Evolutionary conservation across 495 filamentous ascomycete species (phyloP), one percentile per base, ranked within the genome.

Genomic region (Monascus purpureus): DNA sequence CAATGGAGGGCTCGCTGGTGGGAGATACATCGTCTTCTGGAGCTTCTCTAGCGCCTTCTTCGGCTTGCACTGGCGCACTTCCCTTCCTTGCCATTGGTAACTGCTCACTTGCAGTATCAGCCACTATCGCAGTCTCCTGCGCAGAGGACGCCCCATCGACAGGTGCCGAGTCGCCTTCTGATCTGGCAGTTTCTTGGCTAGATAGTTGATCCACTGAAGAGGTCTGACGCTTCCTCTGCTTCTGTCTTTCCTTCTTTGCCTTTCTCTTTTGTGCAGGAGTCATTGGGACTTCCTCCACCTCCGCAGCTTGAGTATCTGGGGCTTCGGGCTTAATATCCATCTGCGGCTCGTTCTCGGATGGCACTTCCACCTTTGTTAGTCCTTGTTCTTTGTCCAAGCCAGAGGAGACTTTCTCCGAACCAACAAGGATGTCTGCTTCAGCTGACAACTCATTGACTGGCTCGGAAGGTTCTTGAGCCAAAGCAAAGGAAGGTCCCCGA

Each of bases 231-330:
- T 55, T 53, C 24, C 42, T 47, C 36, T 50, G n/a, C n/a, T n/a
- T n/a, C n/a, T n/a, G n/a, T n/a, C n/a, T 60, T 26, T 56, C 56
- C 37, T 63, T 61, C 35, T 55, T 57, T 12, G 51, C 57, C 31
- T 57, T 54, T 35, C 54, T 59, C 39, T 55, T 55, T 17, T 53
- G 38, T 19, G 50, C 40, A 13, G 43, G n/a, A 12, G 35, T 45
- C 33, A 43, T 25, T 13, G 39, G 27, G 2, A 42, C 18, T 17
- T 60, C 52, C 13, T 50, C 15, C 20, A 43, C 45, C 16, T 37
- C 25, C 13, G 25, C 4, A 12, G 13, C 11, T 27, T 27, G n/a
- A n/a, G n/a, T n/a, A n/a, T 24, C 22, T 13, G 25, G 26, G n/a
- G 28, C 13, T 14, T 35, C 22, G 11, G 11, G 26, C 14, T 38